Evolutionary conservation across 495 filamentous ascomycete genomes (phyloP), one percentile per base, ranked within the genome.

Genomic region (Aspergillus hancockii): DNA sequence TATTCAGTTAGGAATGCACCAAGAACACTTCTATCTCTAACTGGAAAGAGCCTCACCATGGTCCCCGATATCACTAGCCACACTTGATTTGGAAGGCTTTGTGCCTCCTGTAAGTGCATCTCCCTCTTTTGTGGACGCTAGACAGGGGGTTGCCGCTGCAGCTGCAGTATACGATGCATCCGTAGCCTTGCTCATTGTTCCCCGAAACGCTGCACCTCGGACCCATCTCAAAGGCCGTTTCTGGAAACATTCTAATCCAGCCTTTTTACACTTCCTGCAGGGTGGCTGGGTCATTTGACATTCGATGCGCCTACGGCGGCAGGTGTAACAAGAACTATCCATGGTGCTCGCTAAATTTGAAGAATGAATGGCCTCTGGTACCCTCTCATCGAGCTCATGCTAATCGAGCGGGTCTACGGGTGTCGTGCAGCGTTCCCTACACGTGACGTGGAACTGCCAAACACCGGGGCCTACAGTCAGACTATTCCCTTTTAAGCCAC

Each of bases 221-320:
- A 76, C 72, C 71, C 81, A 77, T 47, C 82, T 76, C 23, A 79
- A 61, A 31, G 70, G 73, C n/a, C 74, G 68, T 65, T 81, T 81
- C 55, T 84, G 81, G 49, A 77, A 68, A 61, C 83, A 86, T 46
- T 71, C 69, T 6, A 83, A 70, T 0, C 75, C 65, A 1, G 83
- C 83, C n/a, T 77, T 77, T 32, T 66, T 28, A 40, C 73, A 76
- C 58, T 76, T 76, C 40, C 49, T 55, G 54, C 73, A 76, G 14
- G 73, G 73, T 9, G 50, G 22, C 5, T 61, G 40, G 6, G 71
- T 59, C 61, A 60, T 60, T 60, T 86, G 82, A 62, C 83, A 86
- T 59, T 83, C 79, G 4, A 82, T 77, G 46, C 81, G 78, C 49
- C 80, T 79, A 2, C 71, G 75, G 18, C 82, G 83, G 63, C 83